Evolutionary conservation across 2,329 filamentous ascomycete genomes (phyloP).

Genomic region (Hymenotorrendiella dingleyae): DNA sequence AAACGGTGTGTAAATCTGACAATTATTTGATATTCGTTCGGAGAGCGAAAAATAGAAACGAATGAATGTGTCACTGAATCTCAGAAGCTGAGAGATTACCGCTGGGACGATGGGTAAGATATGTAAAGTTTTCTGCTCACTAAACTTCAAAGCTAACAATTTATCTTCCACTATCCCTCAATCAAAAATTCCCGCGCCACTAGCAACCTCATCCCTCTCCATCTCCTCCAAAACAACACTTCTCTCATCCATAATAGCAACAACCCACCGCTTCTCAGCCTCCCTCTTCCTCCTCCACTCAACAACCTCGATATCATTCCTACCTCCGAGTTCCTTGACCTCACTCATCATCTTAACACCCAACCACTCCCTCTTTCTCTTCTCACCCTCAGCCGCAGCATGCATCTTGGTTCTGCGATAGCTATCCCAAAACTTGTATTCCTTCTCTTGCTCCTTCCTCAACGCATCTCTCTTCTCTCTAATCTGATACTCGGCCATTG

Average conservation of each 20-base stretch:
- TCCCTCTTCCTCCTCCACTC: constrained; percentile 32
- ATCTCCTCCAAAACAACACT: constrained; percentile 31
- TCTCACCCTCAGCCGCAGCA: constrained; percentile 39
- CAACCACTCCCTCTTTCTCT: constrained; percentile 30
- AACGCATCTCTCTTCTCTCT: constrained; percentile 37
- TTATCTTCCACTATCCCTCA: no score
- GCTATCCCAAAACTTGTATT: constrained; percentile 33
- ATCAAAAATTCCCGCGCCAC: no score
- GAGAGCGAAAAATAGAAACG: no score
- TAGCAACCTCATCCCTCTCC: not conserved
- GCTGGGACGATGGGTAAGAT: no score
- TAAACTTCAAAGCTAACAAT: no score
- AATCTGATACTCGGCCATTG: constrained; percentile 35
- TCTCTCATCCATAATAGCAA: constrained; percentile 35
- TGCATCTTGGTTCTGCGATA: constrained; percentile 36
- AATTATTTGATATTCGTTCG: no score
- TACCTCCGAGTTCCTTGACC: constrained; percentile 39
- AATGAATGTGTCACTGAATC: no score
- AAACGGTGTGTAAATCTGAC: no score
- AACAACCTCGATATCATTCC: constrained; percentile 20
- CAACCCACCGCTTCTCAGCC: constrained; percentile 44
- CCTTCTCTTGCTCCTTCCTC: constrained; percentile 36
- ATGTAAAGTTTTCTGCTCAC: no score
- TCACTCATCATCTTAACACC: constrained; percentile 37
- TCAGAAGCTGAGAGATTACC: no score